These are phyloP conservation scores for Xerocomellus amylosporus DNA, from an alignment of 768 basidiomycete species.

Conservation along the genomic window DNA sequence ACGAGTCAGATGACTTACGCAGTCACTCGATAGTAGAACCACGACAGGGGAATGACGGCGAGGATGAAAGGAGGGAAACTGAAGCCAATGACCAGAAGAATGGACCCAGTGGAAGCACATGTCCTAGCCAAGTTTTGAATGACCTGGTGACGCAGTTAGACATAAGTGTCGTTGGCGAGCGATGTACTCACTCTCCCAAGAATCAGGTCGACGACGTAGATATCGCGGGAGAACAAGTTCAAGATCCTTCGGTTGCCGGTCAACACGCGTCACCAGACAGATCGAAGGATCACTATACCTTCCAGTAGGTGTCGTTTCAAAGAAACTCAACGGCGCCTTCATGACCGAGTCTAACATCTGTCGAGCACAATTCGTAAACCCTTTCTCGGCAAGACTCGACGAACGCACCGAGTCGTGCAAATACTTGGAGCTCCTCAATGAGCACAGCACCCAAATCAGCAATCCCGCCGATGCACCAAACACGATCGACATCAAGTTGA, in stretches of 20 bases:
- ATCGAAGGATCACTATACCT: slow-evolving; percentile 42
- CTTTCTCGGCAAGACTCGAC: neutral
- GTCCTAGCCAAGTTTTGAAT: slow-evolving; percentile 73
- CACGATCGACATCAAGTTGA: slow-evolving; percentile 56
- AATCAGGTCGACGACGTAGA: slow-evolving; percentile 81
- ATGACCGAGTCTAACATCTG: slow-evolving; percentile 82
- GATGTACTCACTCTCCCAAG: slow-evolving; percentile 53
- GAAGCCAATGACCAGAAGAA: slow-evolving; percentile 67
- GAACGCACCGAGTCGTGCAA: slow-evolving; percentile 72
- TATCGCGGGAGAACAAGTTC: slow-evolving; percentile 90
- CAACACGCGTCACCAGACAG: neutral
- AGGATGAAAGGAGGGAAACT: slow-evolving; percentile 84
- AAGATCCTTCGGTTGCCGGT: slow-evolving; percentile 52
- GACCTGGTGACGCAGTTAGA: slow-evolving; percentile 32
- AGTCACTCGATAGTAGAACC: slow-evolving; percentile 81
- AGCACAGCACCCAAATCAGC: slow-evolving; percentile 74
- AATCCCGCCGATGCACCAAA: slow-evolving; percentile 56
- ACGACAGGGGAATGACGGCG: slow-evolving; percentile 69
- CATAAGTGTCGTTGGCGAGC: neutral
- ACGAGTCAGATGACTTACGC: slow-evolving; percentile 43
- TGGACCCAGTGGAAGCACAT: slow-evolving; percentile 52
- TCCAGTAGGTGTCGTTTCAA: slow-evolving; percentile 85
- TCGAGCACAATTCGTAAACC: neutral
- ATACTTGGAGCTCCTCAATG: slow-evolving; percentile 66
- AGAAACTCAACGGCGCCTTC: slow-evolving; percentile 82